Evolutionary conservation across 2,329 filamentous ascomycete species (phyloP), one percentile per base, ranked within the genome.

Genomic region (Pyrenochaeta sp.): DNA sequence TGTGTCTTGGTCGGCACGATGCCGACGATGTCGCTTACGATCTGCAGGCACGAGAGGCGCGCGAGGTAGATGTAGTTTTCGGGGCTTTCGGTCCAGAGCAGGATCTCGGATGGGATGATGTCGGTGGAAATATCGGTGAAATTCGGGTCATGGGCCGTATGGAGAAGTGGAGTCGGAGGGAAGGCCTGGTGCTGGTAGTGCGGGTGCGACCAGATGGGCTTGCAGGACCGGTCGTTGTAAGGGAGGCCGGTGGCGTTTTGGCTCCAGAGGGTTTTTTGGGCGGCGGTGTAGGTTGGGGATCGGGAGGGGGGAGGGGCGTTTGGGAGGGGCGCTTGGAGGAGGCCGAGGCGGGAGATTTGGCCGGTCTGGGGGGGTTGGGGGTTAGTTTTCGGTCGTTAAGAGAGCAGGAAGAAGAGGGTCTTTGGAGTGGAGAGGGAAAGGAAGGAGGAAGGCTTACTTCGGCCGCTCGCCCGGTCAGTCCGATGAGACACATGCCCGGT

Each of bases 31-130:
- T 41, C 27, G 13, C 23, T 31, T 9, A 21, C n/a, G 15, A 41
- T 21, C 19, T 44, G 37, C 6, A 50, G 44, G 2, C 39, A 38
- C 3, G 46, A 50, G 9, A 57, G 42, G 9, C 34, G 22, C 1
- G 4, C 22, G 6, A 55, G 26, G 22, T 18, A 21, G 9, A 28
- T 23, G 10, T 43, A 36, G 19, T 36, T 27, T 3, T 4, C 3
- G n/a, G 22, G 18, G n/a, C 8, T n/a, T 13, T 46, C 21, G 24
- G 36, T 37, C 51, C 51, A 57, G 29, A 51, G 11, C 15, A 59
- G 27, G 13, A 41, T 19, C 4, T 49, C 18, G 20, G 44, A 28
- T 2, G 50, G 37, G n/a, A 51, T 13, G 15, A 48, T 19, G 26
- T 54, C 51, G 7, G 34, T 24, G 9, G 30, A 35, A 22, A 38